Evolutionary conservation across 192 early-diverging fungal species (phyloP), one percentile per base, ranked within the genome.

Genomic region (Dissophora globulifera): DNA sequence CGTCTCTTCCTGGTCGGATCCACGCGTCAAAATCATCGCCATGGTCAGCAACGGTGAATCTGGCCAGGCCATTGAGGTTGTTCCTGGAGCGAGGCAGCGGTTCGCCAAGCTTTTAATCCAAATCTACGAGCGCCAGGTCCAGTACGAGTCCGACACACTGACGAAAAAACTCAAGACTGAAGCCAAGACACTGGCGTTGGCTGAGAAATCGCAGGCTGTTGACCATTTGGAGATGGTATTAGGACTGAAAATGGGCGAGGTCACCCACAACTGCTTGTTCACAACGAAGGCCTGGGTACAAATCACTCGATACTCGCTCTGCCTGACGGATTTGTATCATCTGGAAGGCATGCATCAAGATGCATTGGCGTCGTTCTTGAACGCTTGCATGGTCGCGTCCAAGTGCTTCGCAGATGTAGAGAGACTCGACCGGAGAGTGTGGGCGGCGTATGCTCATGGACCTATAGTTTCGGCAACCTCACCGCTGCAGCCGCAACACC

Each of bases 311-410:
- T 66, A 64, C 19, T 58, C 62, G 3, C 63, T 76, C 0, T 76
- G 72, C 15, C 31, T 76, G 22, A 66, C 72, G 26, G 72, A 76
- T 42, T 30, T 76, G 15, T 76, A 76, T 35, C 42, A 76, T 26
- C 23, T 67, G 3, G 72, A 67, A 20, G 72, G 72, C 0, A 48
- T 59, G 51, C 58, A 67, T 42, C 72, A 63, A 20, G 63, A 76
- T 23, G 42, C 72, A 12, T 17, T 76, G 27, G 72, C 72, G 0
- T 58, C 72, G 17, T 76, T 76, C 31, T 33, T 76, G 25, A 57
- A 67, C 25, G 72, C 57, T 0, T 76, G 72, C 51, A 67, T 76
- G 72, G 52, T 76, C 0, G 35, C 58, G 10, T 76, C 72, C 12
- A 61, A 49, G 19, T 52, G 72, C 16, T 76, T 76, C 30, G 31